Base-by-base conservation (phyloP, 176 grass and related monocot species). In the Cenchrus americanus region DNA sequence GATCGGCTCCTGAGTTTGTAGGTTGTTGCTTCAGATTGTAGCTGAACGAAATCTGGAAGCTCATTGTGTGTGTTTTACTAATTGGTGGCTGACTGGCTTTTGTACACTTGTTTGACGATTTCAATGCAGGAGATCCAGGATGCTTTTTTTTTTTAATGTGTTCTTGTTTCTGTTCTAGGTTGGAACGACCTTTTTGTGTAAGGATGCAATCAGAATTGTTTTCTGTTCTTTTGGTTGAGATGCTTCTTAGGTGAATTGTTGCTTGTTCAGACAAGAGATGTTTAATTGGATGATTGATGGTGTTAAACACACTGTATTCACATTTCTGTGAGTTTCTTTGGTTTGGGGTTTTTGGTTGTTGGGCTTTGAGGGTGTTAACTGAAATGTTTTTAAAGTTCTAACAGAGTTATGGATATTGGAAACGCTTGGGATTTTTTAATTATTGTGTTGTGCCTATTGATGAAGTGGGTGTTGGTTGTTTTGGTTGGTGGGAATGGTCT, bases 1-100 rank as follows among this genome's bases (percentile, higher is more conserved):
- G 64, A 66, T 66, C 55, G 21, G 78, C 71, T 50, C 78, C 57
- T 32, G 19, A 53, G 49, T 85, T 59, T 43, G 3, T 73, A 14
- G 26, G 67, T 24, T 34, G 44, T 43, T 76, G 53, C 71, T 77
- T 48, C 10, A 2, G 55, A 78, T 21, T 73, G 21, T 86, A 57
- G 24, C 53, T 24, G 26, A 50, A 60, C 53, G 10, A 53, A 19
- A 70, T 69, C 21, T 77, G 52, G 70, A 54, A 24, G 59, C 44
- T 65, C 3, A 26, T 42, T 69, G 24, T 58, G 71, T 7, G 5
- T 43, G 68, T 10, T 47, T 70, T 70, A 3, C 9, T 37, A 37
- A 37, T 37, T 37, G 34, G 66, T 44, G 5, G 19, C 19, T 53
- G 5, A 59, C 64, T 62, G 57, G 32, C 10, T 34, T 10, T 22